These are phyloP conservation scores for Hypoxylon sp. DNA, from an alignment of 2,329 filamentous ascomycete species.

Conservation along the genomic window DNA sequence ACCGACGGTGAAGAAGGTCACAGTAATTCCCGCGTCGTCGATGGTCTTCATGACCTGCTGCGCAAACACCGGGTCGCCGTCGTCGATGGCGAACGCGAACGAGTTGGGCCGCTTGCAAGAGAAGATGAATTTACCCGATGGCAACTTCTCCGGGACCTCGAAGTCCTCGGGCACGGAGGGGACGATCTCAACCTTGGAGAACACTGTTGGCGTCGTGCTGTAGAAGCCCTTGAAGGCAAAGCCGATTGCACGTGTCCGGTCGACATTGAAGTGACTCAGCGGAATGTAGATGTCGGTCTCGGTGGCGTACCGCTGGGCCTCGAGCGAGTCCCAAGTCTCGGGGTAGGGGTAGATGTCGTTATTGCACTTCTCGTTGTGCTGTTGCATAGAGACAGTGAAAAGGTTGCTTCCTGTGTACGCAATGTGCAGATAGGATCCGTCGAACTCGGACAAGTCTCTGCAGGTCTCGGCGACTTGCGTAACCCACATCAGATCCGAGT, in stretches of 20 bases:
- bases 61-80: conserved; percentile 71
- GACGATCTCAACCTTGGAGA: conserved; percentile 73
- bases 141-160: conserved; percentile 69
- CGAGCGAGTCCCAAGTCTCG: conserved; percentile 76
- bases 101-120: conserved; percentile 76
- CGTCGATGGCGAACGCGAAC: conserved; percentile 80
- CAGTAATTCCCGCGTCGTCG: conserved; percentile 71
- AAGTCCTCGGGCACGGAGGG: conserved; percentile 64
- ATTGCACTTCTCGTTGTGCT: conserved; percentile 74
- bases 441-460: conserved; percentile 67
- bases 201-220: conserved; percentile 61
- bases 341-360: conserved; percentile 69
- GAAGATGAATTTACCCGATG: conserved; percentile 72
- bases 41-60: conserved; percentile 73
- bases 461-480: conserved; percentile 69
- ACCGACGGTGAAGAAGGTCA: conserved; percentile 80
- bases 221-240: conserved; percentile 76
- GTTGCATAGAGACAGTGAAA: conserved; percentile 74
- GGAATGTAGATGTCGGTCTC: conserved; percentile 74
- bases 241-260: conserved; percentile 68
- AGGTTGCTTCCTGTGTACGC: conserved; percentile 71
- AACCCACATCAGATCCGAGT: conserved; percentile 73
- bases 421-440: conserved; percentile 73
- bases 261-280: conserved; percentile 74
- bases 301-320: conserved; percentile 69